Evolutionary conservation across 129 eudicot species (phyloP), one percentile per base, ranked within the genome.

Genomic region (Escallonia herrerae): DNA sequence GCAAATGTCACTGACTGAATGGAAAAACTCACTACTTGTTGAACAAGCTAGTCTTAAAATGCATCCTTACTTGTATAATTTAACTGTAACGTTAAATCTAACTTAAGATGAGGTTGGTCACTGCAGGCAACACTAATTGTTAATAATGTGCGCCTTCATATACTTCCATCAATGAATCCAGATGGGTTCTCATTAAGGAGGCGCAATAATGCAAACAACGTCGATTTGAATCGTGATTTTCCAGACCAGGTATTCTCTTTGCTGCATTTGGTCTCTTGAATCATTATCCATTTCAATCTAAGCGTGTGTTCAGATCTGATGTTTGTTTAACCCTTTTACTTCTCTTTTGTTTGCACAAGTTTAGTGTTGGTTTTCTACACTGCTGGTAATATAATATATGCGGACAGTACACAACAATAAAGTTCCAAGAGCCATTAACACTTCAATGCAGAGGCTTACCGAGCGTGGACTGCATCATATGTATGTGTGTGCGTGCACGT

Each of bases 81-180:
- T 54, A 15, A 48, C 44, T 5, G 7, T 74, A 64, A 22, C 33
- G 0, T 22, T 22, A 22, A 22, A 22, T 8, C 13, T 64, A 44
- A 57, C 68, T 66, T 65, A 22, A 43, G 44, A 37, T 67, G 67
- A 76, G 73, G 61, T 51, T 51, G 68, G 38, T 61, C 33, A 81
- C 62, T 69, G 58, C 87, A 93, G 98, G 96, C 86, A n/a, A 85
- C 91, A 76, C 49, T 83, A 58, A 93, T 93, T 72, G 89, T 93
- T 40, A 77, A 93, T 68, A 86, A 80, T 49, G 86, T 83, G 53
- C 98, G 89, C 76, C 96, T 93, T 73, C 98, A 93, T 77, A 75
- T 93, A 53, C 95, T 93, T 67, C 96, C 96, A 56, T 81, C 98
- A 10, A 89, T 93, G 95, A 93, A 93, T 79, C 98, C 98, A 44